phyloP scores from a whole-genome alignment of 2,329 filamentous ascomycete genomes.

The Penicillium sp. region DNA sequence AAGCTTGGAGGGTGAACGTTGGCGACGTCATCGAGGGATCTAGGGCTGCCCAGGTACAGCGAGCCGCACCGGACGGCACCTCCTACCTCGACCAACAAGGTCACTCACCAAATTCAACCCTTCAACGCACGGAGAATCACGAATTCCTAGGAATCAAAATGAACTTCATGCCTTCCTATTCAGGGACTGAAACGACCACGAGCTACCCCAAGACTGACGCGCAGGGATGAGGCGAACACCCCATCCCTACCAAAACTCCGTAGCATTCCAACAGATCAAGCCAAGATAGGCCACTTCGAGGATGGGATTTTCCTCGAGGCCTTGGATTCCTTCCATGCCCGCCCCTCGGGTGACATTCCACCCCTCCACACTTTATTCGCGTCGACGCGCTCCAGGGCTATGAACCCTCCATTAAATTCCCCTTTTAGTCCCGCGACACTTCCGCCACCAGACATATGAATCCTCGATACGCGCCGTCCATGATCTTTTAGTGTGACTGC shows the following conservation, averaged over 20 bases:
- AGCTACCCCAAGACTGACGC: conserved; percentile 2
- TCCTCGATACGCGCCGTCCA: conserved; percentile 4
- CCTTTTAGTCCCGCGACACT: conserved; percentile 17
- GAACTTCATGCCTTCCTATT: conserved; percentile 14
- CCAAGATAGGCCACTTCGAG: background rate
- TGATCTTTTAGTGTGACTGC: conserved; percentile 7
- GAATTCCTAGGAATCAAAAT: conserved; percentile 7
- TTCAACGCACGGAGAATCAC: conserved; percentile 8
- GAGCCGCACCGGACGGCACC: background rate
- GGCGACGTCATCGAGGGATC: conserved; percentile 20
- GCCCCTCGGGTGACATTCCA: conserved; percentile 27
- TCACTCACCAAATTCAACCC: conserved; percentile 9
- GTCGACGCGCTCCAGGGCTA: conserved; percentile 25
- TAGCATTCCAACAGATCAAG: conserved; percentile 20
- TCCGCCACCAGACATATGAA: background rate
- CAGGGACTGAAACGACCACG: conserved; percentile 16
- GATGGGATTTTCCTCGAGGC: conserved; percentile 2
- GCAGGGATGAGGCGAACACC: conserved; percentile 14
- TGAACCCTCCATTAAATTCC: conserved; percentile 13
- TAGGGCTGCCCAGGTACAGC: background rate
- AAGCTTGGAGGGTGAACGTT: background rate
- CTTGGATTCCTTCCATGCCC: conserved; percentile 25
- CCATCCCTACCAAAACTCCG: conserved; percentile 6
- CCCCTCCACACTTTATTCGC: conserved; percentile 27
- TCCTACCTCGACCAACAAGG: conserved; percentile 3